These are phyloP conservation scores for Coemansia sp. DNA, from an alignment of 192 early-diverging fungal species.

Conservation along the genomic window DNA sequence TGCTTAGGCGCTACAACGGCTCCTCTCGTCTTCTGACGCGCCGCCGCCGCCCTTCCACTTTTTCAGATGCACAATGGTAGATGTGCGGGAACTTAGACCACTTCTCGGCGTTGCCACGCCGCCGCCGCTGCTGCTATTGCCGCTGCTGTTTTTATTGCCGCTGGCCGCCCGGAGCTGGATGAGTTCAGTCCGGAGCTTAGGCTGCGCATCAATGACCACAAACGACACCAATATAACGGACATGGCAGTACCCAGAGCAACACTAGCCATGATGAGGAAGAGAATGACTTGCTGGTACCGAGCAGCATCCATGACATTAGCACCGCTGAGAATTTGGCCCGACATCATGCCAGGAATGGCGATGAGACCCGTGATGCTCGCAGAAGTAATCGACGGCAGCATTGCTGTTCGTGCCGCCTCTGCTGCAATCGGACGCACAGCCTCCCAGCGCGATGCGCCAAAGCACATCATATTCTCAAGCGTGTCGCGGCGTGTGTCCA, in stretches of 20 bases:
- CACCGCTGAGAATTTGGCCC: conserved; percentile 83
- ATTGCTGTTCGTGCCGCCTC: conserved; percentile 76
- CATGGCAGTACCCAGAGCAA: conserved; percentile 61
- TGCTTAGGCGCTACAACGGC: not conserved
- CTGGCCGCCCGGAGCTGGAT: conserved; percentile 4
- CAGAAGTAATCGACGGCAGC: conserved; percentile 77
- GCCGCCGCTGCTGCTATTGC: not conserved
- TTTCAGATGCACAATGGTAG: conserved; percentile 30
- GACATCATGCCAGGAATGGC: conserved; percentile 92
- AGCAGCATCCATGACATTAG: conserved; percentile 73
- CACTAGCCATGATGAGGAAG: conserved; percentile 81
- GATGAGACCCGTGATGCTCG: conserved; percentile 79
- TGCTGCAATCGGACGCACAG: conserved; percentile 66
- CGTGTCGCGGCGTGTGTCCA: conserved; percentile 49
- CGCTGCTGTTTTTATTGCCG: conserved; percentile 1
- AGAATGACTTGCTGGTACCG: conserved; percentile 82
- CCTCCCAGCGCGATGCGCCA: conserved; percentile 87
- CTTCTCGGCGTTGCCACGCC: not conserved
- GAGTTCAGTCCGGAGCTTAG: conserved; percentile 33
- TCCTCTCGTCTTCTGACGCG: not conserved
- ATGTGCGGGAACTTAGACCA: conserved; percentile 11
- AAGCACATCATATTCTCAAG: conserved; percentile 66
- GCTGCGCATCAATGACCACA: conserved; percentile 36
- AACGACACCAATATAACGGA: conserved; percentile 27
- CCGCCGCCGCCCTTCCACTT: conserved; percentile 20